Evolutionary conservation across 306 rosid species (phyloP).

Genomic region (Luffa acutangula): DNA sequence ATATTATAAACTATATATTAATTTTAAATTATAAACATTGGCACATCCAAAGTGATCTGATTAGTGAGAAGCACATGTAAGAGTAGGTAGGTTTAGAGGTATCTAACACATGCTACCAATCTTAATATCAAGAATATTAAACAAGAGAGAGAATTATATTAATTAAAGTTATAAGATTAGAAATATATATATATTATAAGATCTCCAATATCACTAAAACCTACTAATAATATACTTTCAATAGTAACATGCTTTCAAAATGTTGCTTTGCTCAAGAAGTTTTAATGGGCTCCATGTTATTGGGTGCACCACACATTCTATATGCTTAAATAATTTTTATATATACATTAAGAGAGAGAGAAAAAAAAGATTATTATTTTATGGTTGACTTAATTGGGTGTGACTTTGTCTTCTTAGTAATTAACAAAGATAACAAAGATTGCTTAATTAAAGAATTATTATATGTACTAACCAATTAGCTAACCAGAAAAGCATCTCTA

Average conservation of each 20-base stretch:
- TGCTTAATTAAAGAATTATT: background rate
- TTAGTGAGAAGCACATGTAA: slow-evolving; percentile 35
- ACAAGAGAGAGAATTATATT: background rate
- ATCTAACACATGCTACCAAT: slow-evolving; percentile 37
- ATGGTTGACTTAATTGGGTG: slow-evolving; percentile 5
- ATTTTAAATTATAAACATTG: background rate
- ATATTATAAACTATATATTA: background rate
- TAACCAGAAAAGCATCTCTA: background rate
- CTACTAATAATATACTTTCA: slow-evolving; percentile 10
- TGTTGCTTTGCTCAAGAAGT: slow-evolving; percentile 20
- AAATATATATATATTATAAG: background rate
- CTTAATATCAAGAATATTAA: slow-evolving; percentile 10
- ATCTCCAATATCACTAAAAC: slow-evolving; percentile 20
- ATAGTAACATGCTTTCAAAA: slow-evolving; percentile 20
- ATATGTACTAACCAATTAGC: background rate
- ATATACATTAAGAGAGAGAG: background rate
- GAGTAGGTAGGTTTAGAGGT: slow-evolving; percentile 33
- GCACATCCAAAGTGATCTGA: background rate
- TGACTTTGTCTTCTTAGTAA: background rate
- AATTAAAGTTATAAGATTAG: background rate
- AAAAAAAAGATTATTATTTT: background rate
- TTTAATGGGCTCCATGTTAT: slow-evolving; percentile 47
- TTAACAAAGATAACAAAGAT: background rate
- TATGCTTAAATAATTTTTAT: background rate
- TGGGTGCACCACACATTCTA: slow-evolving; percentile 14